A percentile compares a stretch with the other conserved stretches of the same genome.
Conservation (phyloP, 73 alveolate genomes). For the Paramecium primaurelia region DNA sequence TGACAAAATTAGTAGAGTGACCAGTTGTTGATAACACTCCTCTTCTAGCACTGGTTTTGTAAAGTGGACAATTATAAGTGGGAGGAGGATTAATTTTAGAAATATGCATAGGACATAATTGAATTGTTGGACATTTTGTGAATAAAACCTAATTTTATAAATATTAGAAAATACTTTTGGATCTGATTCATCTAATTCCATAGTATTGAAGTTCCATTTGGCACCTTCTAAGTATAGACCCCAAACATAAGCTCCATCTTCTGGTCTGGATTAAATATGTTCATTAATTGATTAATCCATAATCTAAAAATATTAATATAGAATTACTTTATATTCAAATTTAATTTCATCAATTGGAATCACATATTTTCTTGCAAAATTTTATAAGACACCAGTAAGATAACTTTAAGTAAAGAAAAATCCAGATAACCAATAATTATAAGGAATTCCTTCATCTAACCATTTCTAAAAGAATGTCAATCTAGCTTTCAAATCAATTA, state of each 20-base stretch:
- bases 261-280: conserved; percentile 78
- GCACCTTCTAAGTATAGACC: conserved; percentile 98
- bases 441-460: conserved; percentile 96
- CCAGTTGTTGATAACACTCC: conserved; percentile 97
- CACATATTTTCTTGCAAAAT: conserved; percentile 97
- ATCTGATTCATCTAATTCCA: conserved; percentile 90
- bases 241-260: conserved; percentile 95
- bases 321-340: conserved; percentile 89
- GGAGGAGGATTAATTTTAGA: conserved; percentile 81
- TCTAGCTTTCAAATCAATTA: conserved; percentile 85
- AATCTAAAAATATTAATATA: conserved; percentile 66
- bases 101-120: conserved; percentile 93
- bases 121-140: conserved; percentile 97
- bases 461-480: conserved; percentile 92
- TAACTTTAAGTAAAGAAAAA: conserved; percentile 99
- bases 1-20: conserved; percentile 95
- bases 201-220: conserved; percentile 94
- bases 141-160: conserved; percentile 53
- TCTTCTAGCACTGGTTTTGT: conserved; percentile 86
- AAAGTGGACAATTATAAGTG: conserved; percentile 85
- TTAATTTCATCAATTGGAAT: conserved; percentile 97
- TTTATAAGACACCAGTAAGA: conserved; percentile 99
- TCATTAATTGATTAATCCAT: conserved; percentile 74
- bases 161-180: conserved; percentile 79
- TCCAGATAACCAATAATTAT: conserved; percentile 96